Conservation (phyloP, 2,329 filamentous ascomycete genomes). For the Capronia coronata region DNA sequence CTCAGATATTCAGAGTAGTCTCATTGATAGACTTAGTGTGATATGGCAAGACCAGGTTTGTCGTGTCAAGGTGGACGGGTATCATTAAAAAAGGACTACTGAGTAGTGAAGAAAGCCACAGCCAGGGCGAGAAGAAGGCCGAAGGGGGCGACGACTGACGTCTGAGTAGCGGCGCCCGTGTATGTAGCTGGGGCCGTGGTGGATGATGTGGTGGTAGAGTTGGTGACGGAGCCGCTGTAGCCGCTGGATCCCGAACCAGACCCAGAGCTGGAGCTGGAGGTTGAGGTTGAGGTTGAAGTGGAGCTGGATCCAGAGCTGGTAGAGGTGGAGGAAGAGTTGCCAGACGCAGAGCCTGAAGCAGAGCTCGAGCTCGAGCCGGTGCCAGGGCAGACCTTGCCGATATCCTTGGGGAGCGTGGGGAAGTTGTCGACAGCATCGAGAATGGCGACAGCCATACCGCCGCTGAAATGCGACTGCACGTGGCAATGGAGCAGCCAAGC, state of each 20-base stretch:
- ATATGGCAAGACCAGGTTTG: too few relatives aligned
- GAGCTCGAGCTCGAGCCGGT: constrained; percentile 34
- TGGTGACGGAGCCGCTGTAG: too few relatives aligned
- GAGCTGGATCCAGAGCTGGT: constrained; percentile 3
- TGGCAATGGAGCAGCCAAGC: constrained; percentile 54
- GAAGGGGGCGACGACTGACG: neutral
- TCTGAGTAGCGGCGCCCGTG: neutral
- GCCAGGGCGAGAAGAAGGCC: neutral
- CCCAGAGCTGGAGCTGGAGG: too few relatives aligned
- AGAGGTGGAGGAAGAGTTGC: constrained; percentile 3
- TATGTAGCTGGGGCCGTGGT: neutral
- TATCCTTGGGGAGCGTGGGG: constrained; percentile 23
- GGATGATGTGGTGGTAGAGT: neutral
- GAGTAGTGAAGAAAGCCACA: neutral
- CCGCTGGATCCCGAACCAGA: too few relatives aligned
- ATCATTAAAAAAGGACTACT: neutral
- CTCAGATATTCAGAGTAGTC: too few relatives aligned
- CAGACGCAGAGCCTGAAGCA: constrained; percentile 36
- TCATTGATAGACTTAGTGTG: too few relatives aligned
- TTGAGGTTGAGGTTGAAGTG: too few relatives aligned
- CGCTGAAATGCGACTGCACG: constrained; percentile 48
- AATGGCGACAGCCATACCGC: constrained; percentile 53
- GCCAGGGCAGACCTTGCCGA: constrained; percentile 23
- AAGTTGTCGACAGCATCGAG: constrained; percentile 37
- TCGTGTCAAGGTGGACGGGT: neutral